Base-by-base conservation (phyloP, 306 rosid genomes). In the Rosa chinensis region DNA sequence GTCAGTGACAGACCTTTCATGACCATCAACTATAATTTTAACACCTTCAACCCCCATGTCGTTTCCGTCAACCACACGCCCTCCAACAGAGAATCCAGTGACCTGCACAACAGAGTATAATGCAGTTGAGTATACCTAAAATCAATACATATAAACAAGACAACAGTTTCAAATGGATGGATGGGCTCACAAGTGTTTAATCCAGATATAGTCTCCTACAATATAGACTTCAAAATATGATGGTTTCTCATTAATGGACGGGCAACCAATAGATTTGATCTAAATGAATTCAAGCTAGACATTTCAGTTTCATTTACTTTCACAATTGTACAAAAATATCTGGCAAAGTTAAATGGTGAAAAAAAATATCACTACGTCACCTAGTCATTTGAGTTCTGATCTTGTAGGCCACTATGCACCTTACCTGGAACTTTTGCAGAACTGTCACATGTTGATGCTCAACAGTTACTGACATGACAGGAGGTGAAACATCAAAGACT, bases 21-120 rank as follows among this genome's bases (percentile, higher is more conserved):
- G 89, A 73, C 98, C 98, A 87, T 95, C 99, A 82, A 95, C 94
- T 63, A 87, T 87, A 84, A 95, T 87, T 86, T 88, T 88, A 75
- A 91, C 99, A 73, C 98, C 96, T 79, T 90, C 96, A 73, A 95
- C 93, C 72, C 99, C 99, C 73, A 87, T 69, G 62, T 83, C 84
- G 80, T 93, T 90, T 78, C 96, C 99, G 87, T 93, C 97, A 79
- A 95, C 86, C 43, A 91, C 99, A 62, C 96, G 91, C 56, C 99
- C 99, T 62, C 99, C 99, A 72, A 95, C 87, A 84, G 99, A 95
- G 88, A 95, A 95, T 79, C 99, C 99, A 82, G 99, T 95, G 69
- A 95, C 98, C 99, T 95, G 77, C 42, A 56, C 85, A 82, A 82
- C 73, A 79, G 68, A 62, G 71, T 72, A 74, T 66, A 77, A 73